Conservation (phyloP, 2,329 filamentous ascomycete genomes). For the Cercospora sesami region DNA sequence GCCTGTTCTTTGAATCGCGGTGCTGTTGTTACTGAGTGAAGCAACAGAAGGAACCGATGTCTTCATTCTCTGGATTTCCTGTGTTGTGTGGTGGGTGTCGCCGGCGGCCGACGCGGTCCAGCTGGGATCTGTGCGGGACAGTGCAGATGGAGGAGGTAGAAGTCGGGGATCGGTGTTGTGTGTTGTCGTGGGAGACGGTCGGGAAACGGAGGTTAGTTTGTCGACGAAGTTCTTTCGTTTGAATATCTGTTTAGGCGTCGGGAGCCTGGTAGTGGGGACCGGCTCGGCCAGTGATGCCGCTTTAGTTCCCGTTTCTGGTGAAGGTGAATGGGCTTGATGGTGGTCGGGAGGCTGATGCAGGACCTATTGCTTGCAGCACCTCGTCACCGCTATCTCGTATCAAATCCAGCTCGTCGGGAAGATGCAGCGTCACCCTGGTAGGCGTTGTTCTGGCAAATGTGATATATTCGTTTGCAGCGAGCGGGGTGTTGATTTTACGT, state of each 20-base stretch:
- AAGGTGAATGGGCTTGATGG: not conserved
- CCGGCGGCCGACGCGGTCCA: not conserved
- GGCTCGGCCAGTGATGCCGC: not conserved
- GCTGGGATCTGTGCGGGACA: not conserved
- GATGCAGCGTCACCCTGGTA: not conserved
- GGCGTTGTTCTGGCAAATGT: not conserved
- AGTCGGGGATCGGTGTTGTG: not conserved
- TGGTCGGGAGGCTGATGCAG: not conserved
- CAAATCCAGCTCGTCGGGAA: not conserved
- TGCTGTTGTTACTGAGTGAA: constrained; percentile 10
- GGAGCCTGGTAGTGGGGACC: not conserved
- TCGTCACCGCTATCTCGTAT: not conserved
- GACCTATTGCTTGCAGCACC: not conserved
- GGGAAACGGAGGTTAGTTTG: not conserved
- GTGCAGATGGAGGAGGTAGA: not conserved
- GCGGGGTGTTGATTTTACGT: not conserved
- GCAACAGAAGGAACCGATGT: constrained; percentile 1
- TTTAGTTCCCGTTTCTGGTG: not conserved
- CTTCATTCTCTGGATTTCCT: constrained; percentile 2
- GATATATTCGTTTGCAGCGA: not conserved
- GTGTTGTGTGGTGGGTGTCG: not conserved
- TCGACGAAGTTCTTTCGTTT: constrained; percentile 2
- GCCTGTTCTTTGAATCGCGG: constrained; percentile 3
- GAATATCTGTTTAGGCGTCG: not conserved
- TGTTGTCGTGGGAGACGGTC: not conserved